These are phyloP conservation scores for Tolypocladium guangdongense DNA, from an alignment of 2,329 filamentous ascomycete species.

Conservation along the genomic window DNA sequence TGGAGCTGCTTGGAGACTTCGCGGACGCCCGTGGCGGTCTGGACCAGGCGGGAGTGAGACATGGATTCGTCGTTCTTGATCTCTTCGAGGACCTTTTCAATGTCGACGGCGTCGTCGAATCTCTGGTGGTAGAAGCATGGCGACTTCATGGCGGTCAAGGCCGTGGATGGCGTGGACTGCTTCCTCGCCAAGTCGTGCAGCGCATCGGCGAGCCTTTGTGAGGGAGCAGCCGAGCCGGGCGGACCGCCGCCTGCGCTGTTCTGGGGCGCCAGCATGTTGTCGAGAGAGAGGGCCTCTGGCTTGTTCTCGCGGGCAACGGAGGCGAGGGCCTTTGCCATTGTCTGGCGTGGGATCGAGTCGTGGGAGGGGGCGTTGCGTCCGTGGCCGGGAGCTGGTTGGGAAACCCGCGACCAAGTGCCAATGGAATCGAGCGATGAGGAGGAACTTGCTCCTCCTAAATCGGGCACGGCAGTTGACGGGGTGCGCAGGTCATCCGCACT, in stretches of 20 bases:
- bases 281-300: constrained; percentile 51
- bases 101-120: constrained; percentile 92
- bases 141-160: constrained; percentile 63
- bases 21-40: constrained; percentile 88
- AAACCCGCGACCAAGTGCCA: background rate
- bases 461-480: constrained; percentile 13
- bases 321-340: constrained; percentile 70
- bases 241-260: constrained; percentile 21
- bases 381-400: constrained; percentile 14
- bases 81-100: constrained; percentile 89
- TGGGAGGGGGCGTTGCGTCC: constrained; percentile 44
- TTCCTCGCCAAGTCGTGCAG: constrained; percentile 41
- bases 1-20: constrained; percentile 95
- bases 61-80: constrained; percentile 81
- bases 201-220: constrained; percentile 53
- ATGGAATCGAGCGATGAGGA: constrained; percentile 1
- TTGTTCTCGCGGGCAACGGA: constrained; percentile 52
- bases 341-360: constrained; percentile 62
- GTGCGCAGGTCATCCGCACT: constrained; percentile 8
- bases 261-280: constrained; percentile 44
- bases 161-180: constrained; percentile 21
- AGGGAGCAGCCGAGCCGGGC: constrained; percentile 34
- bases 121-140: constrained; percentile 97
- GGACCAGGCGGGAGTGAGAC: constrained; percentile 86
- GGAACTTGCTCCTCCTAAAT: constrained; percentile 13